Base-by-base conservation (phyloP, 306 rosid species). In the Sicyos baderoa region DNA sequence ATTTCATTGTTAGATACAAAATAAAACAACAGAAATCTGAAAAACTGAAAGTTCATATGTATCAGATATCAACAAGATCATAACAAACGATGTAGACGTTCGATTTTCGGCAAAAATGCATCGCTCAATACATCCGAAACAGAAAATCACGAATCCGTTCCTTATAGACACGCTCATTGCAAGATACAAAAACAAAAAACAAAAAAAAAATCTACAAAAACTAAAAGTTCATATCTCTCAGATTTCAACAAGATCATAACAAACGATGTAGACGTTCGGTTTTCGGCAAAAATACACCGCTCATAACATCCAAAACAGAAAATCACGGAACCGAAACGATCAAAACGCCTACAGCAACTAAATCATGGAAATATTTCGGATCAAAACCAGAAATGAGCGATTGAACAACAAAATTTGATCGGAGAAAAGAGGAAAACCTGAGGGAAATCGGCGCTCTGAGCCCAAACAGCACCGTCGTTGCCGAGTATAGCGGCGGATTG, bases 401-500 rank as follows among this genome's bases (percentile, higher is more conserved):
- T 9, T 5, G 7, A 0, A 62, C 0, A 70, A 11, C 7, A 19
- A 16, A 21, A 18, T 15, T 13, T 9, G 57, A 69, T 12, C 17
- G 23, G 8, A 63, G 0, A 7, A 25, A 15, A 67, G 70, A 58
- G 52, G 17, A 9, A 64, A 35, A 82, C 89, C 86, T 80, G 66
- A 49, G 90, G 90, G 81, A 82, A 85, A 44, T 3, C 68, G 42
- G 82, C 3, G 79, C 85, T 83, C 78, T 85, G 80, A 6, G 87
- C 87, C 90, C 90, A 85, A 29, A 82, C 79, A 59, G 77, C 72
- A 13, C 79, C 89, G 63, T 85, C 89, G 72, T 18, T 84, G 65
- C 87, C 90, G 63, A 81, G 10, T 67, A 85, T 81, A 68, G 90
- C 85, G 18, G 90, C 79, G 70, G 87, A 54, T 54, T 82, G 5